phyloP scores from a whole-genome alignment of 1,284 basidiomycete species.

The Calocybe gambosa region DNA sequence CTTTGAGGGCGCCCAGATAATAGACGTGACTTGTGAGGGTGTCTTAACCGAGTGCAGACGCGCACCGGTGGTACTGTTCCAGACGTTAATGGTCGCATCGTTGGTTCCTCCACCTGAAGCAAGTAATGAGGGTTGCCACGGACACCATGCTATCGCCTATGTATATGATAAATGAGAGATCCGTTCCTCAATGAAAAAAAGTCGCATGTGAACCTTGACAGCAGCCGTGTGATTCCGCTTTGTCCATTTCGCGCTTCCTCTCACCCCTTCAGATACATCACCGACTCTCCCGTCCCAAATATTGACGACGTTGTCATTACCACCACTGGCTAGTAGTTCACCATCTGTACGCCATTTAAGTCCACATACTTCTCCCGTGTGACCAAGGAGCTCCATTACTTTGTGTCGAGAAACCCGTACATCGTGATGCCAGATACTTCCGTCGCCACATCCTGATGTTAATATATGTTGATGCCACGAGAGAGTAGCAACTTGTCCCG shows the following conservation, averaged over 20 bases:
- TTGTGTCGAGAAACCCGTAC: constrained; percentile 85
- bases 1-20: constrained; percentile 84
- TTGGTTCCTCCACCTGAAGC: constrained; percentile 94
- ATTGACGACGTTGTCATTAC: constrained; percentile 95
- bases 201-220: constrained; percentile 62
- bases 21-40: constrained; percentile 86
- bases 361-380: constrained; percentile 87
- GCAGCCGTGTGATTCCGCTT: constrained; percentile 93
- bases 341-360: constrained; percentile 80
- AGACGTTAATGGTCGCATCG: constrained; percentile 91
- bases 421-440: constrained; percentile 92
- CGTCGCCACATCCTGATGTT: constrained; percentile 85
- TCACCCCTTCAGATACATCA: constrained; percentile 52
- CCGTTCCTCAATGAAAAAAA: neutral
- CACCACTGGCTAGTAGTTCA: constrained; percentile 87
- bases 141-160: constrained; percentile 93
- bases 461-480: constrained; percentile 86
- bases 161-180: neutral
- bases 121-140: constrained; percentile 90
- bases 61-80: constrained; percentile 88
- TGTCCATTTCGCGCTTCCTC: constrained; percentile 79
- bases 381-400: constrained; percentile 83
- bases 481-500: constrained; percentile 74
- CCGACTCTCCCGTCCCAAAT: constrained; percentile 88
- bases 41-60: constrained; percentile 81